phyloP scores from a whole-genome alignment of 2,329 filamentous ascomycete genomes.

The Colletotrichum chlorophyti region DNA sequence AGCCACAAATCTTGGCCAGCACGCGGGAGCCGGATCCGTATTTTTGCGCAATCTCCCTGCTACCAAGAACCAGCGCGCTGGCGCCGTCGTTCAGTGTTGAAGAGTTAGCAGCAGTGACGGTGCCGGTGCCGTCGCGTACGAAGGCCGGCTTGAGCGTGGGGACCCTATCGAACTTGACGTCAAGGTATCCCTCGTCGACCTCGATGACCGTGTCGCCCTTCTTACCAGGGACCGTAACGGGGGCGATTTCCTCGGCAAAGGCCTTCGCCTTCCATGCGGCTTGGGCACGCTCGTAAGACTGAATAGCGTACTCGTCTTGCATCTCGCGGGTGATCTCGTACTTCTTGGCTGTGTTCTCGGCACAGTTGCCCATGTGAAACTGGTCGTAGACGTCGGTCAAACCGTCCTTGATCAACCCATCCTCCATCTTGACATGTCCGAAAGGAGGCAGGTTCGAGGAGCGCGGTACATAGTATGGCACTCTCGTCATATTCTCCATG shows the following conservation, averaged over 20 bases:
- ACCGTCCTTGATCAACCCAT: slow-evolving; percentile 93
- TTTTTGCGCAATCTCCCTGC: slow-evolving; percentile 78
- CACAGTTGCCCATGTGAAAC: slow-evolving; percentile 98
- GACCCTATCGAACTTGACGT: slow-evolving; percentile 87
- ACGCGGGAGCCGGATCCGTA: slow-evolving; percentile 81
- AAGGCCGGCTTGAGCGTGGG: slow-evolving; percentile 90
- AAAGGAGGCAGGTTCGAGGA: slow-evolving; percentile 85
- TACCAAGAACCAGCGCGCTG: slow-evolving; percentile 85
- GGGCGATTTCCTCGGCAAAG: slow-evolving; percentile 89
- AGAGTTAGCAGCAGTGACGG: slow-evolving; percentile 92
- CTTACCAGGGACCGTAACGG: slow-evolving; percentile 82
- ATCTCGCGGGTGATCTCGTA: slow-evolving; percentile 80
- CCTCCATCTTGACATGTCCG: slow-evolving; percentile 85
- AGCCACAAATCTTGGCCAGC: slow-evolving; percentile 84
- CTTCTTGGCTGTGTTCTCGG: slow-evolving; percentile 93
- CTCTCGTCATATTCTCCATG: slow-evolving; percentile 97
- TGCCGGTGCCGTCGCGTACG: slow-evolving; percentile 82
- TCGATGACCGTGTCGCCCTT: slow-evolving; percentile 84
- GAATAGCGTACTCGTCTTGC: slow-evolving; percentile 91
- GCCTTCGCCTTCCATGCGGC: slow-evolving; percentile 83
- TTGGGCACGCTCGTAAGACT: slow-evolving; percentile 88
- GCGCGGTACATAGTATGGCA: slow-evolving; percentile 88
- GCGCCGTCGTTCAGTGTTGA: slow-evolving; percentile 96
- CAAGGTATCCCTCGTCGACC: slow-evolving; percentile 88
- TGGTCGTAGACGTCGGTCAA: slow-evolving; percentile 96